Percentiles rank a stretch among this genome's conserved stretches.
Evolutionary conservation across 2,329 filamentous ascomycete genomes (phyloP).

Genomic region (Claviceps pazoutovae): DNA sequence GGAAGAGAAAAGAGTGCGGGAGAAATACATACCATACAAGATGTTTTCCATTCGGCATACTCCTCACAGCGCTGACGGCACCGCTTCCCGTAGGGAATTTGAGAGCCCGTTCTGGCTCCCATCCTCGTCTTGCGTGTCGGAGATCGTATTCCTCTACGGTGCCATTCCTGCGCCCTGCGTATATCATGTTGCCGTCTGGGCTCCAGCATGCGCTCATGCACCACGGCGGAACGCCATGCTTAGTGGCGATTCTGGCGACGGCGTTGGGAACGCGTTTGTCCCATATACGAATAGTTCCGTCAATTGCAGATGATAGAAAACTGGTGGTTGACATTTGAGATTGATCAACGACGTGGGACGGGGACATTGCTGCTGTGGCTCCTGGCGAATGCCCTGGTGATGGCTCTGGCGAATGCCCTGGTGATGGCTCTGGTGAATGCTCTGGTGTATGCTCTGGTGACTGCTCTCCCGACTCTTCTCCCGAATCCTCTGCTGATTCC

Average conservation of each 20-base stretch:
- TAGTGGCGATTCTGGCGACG: slow-evolving; percentile 63
- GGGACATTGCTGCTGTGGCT: slow-evolving; percentile 22
- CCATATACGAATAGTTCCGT: slow-evolving; percentile 87
- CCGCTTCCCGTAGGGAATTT: slow-evolving; percentile 84
- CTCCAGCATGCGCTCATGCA: slow-evolving; percentile 97
- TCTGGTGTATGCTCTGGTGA: no score
- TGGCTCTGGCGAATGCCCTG: slow-evolving; percentile 8
- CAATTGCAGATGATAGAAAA: slow-evolving; percentile 78
- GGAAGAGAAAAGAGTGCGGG: neutral
- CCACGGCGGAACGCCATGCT: slow-evolving; percentile 75
- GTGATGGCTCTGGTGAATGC: no score
- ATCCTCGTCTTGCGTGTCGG: slow-evolving; percentile 55
- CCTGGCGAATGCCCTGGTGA: slow-evolving; percentile 2
- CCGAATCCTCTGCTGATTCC: no score
- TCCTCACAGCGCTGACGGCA: slow-evolving; percentile 70
- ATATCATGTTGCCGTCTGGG: slow-evolving; percentile 88
- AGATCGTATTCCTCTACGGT: slow-evolving; percentile 91
- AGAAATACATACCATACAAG: slow-evolving; percentile 50
- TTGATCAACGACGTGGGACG: slow-evolving; percentile 32
- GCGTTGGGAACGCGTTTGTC: slow-evolving; percentile 66
- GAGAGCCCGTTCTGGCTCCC: slow-evolving; percentile 63
- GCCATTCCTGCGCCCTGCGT: slow-evolving; percentile 77
- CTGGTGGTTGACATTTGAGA: slow-evolving; percentile 57
- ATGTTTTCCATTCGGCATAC: slow-evolving; percentile 89
- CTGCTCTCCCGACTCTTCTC: no score